Conservation (phyloP, 2,329 filamentous ascomycete genomes). For the Cryphonectria japonica region DNA sequence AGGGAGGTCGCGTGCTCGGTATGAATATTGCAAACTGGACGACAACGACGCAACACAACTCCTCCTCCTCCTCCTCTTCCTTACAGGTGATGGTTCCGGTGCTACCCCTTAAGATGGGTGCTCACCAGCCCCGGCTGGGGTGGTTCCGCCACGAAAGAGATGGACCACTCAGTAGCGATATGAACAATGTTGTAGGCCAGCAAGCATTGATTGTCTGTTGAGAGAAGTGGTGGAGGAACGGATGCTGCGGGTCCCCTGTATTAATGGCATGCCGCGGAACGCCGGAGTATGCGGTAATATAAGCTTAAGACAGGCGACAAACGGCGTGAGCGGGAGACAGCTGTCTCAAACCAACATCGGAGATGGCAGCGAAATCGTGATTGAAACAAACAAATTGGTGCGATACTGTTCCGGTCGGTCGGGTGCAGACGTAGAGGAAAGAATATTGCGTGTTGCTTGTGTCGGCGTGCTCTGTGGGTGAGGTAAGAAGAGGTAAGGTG, state of each 20-base stretch:
- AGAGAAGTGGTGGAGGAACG: constrained; percentile 14
- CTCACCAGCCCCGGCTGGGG: constrained; percentile 24
- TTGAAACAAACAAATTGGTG: not conserved
- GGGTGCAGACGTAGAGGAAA: not conserved
- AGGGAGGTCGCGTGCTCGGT: constrained; percentile 21
- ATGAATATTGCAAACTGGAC: constrained; percentile 6
- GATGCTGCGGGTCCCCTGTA: constrained; percentile 10
- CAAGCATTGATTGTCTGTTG: constrained; percentile 16
- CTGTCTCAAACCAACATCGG: not conserved
- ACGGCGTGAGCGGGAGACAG: constrained; percentile 4
- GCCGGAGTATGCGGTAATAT: constrained; percentile 12
- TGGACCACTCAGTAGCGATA: constrained; percentile 12
- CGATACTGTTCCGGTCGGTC: not conserved
- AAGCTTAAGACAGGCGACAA: constrained; percentile 17
- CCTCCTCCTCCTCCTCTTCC: not conserved
- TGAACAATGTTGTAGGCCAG: not conserved
- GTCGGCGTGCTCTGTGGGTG: not conserved
- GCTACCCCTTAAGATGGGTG: not conserved
- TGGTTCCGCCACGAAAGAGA: constrained; percentile 17
- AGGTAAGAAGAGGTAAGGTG: not conserved
- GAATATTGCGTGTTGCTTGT: not conserved
- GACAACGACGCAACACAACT: not conserved
- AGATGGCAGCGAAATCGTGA: not conserved
- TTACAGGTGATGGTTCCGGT: not conserved
- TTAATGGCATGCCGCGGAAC: constrained; percentile 22